These are phyloP conservation scores for Penicillium sp. DNA, from an alignment of 2,329 filamentous ascomycete genomes.

Conservation along the genomic window DNA sequence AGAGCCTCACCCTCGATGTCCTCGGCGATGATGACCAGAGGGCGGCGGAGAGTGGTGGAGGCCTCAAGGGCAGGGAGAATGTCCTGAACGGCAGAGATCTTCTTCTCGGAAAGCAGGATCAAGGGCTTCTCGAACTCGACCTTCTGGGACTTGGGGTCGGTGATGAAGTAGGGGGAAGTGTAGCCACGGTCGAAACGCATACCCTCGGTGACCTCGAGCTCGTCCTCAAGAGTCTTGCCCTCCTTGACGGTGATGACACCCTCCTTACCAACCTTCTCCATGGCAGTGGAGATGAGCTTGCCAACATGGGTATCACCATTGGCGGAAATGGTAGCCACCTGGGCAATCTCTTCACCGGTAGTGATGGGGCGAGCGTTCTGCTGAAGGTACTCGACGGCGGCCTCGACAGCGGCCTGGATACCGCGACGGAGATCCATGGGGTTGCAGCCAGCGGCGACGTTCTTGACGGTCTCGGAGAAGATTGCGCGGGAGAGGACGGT, in stretches of 20 bases:
- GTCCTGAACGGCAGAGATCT: conserved; percentile 98
- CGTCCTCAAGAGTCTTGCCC: conserved; percentile 96
- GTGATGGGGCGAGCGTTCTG: conserved; percentile 98
- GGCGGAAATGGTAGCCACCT: conserved; percentile 96
- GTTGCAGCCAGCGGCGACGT: conserved; percentile 98
- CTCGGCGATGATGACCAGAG: conserved; percentile 97
- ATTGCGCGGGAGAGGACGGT: conserved; percentile 96
- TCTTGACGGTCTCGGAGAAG: conserved; percentile 99
- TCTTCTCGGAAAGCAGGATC: conserved; percentile 98
- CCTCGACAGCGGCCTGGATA: conserved; percentile 92
- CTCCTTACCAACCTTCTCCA: conserved; percentile 99
- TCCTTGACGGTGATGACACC: conserved; percentile 99
- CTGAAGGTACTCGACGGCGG: conserved; percentile 90
- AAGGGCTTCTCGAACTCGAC: conserved; percentile 99
- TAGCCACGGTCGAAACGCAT: conserved; percentile 99
- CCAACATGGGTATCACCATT: conserved; percentile 96
- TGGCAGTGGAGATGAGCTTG: conserved; percentile 91
- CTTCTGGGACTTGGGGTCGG: conserved; percentile 97
- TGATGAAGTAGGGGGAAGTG: conserved; percentile 99
- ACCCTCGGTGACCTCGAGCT: conserved; percentile 98
- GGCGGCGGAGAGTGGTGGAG: conserved; percentile 90
- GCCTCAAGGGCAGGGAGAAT: conserved; percentile 97
- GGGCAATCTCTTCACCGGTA: conserved; percentile 92
- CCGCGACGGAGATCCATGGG: conserved; percentile 97
- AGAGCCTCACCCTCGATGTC: conserved; percentile 98